phyloP scores from a whole-genome alignment of 768 basidiomycete species.

The Cystofilobasidium macerans region DNA sequence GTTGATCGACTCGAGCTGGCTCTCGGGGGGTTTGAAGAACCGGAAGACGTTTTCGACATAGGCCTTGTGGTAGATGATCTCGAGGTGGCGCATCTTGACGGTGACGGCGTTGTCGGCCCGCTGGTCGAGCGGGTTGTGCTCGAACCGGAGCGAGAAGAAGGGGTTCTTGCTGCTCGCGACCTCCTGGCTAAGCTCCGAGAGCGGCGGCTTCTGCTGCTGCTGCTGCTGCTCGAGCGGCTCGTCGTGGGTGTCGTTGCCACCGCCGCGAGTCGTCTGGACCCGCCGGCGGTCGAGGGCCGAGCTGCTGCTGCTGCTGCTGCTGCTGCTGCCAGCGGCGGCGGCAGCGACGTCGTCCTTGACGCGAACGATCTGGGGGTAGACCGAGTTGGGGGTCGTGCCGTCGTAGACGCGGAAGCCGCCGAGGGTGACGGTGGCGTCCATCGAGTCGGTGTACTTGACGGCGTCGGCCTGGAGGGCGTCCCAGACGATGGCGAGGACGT shows the following conservation, averaged over 20 bases:
- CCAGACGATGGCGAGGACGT: conserved; percentile 78
- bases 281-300: too few species aligned
- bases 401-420: conserved; percentile 81
- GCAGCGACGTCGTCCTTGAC: conserved; percentile 48
- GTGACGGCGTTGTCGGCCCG: conserved; percentile 83
- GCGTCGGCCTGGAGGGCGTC: conserved; percentile 74
- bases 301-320: conserved; percentile 29
- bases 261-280: conserved; percentile 27
- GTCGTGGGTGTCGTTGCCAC: conserved; percentile 1
- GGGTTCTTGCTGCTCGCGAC: conserved; percentile 38
- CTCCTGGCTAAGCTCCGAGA: too few species aligned
- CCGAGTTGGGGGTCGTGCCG: conserved; percentile 66
- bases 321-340: conserved; percentile 19
- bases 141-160: conserved; percentile 85
- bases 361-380: conserved; percentile 82
- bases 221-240: conserved; percentile 26
- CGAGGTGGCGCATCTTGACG: conserved; percentile 84
- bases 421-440: conserved; percentile 73
- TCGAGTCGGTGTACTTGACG: conserved; percentile 71
- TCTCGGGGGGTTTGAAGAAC: conserved; percentile 88
- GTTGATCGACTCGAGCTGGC: conserved; percentile 88
- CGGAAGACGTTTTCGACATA: conserved; percentile 83
- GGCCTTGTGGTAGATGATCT: conserved; percentile 88
- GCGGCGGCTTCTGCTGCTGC: too few species aligned
- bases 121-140: conserved; percentile 80